Base-by-base conservation (phyloP, 768 basidiomycete genomes). In the Imleria badia region DNA sequence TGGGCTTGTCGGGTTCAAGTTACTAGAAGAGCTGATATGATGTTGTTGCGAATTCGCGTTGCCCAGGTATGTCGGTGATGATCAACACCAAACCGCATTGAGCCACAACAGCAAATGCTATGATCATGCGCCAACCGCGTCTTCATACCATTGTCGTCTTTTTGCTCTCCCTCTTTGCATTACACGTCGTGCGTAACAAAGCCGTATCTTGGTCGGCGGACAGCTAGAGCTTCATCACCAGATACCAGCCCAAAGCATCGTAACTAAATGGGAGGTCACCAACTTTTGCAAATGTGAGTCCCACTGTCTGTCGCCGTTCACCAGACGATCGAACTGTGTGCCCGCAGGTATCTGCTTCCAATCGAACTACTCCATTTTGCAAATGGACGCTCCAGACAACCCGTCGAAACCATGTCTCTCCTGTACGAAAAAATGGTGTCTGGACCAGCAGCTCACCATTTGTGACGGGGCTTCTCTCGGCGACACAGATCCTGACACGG, bases 401-500 rank as follows among this genome's bases (percentile, higher is more conserved):
- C 89, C 91, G 2, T 83, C 84, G 17, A 92, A 96, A 70, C 94
- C 94, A 10, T 97, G 94, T 70, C 78, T 94, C 23, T 89, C 91
- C 6, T 97, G 94, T 69, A 96, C 93, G 11, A 92, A 94, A 66
- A 89, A 94, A 66, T 97, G 94, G 90, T 97, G 94, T 73, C 76
- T 94, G 51, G 91, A 96, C 67, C 94, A 92, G 72, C 91, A 94
- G 65, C 77, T 97, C 35, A 75, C 80, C 15, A 95, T 93, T 41
- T 96, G 91, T 68, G 80, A 81, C 11, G 87, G 87, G 26, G 91
- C 91, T 44, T 80, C 82, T 46, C 73, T 95, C 48, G 94, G 94
- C 23, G 90, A 94, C 64, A 86, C 89, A 22, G 84, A 97, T 71
- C 91, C 91, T 26, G 94, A 97, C 71, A 94, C 90, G 17, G 92